Evolutionary conservation across 23 red algal species (phyloP).

Genomic region (Chondrus crispus): DNA sequence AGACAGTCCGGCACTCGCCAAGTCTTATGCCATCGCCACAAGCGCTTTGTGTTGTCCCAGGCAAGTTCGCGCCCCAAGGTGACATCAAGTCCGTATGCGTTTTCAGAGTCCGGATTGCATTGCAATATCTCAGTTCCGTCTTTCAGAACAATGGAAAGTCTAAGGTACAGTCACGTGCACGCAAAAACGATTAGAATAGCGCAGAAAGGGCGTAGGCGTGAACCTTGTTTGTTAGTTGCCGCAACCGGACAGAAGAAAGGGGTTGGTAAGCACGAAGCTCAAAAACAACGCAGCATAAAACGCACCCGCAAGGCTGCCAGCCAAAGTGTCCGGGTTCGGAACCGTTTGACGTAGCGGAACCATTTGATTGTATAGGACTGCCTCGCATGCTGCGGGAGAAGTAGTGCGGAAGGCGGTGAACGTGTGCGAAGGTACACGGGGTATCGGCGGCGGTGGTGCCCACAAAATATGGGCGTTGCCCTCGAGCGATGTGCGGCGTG

Average conservation of each 20-base stretch:
- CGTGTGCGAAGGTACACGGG: neutral
- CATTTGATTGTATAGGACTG: neutral
- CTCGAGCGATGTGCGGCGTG: neutral
- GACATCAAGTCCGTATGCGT: conserved; percentile 41
- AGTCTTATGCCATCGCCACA: conserved; percentile 91
- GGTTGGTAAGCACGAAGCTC: neutral
- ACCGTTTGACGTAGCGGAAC: conserved; percentile 17
- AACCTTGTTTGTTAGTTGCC: too few species aligned
- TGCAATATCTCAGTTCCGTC: conserved; percentile 44
- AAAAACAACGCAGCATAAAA: too few species aligned
- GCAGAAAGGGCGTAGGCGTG: neutral
- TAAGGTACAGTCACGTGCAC: neutral
- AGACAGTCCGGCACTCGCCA: conserved; percentile 84
- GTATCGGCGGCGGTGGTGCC: too few species aligned
- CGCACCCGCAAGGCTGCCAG: conserved; percentile 60
- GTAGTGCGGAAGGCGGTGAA: neutral
- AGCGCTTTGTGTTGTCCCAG: conserved; percentile 57
- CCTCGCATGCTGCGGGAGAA: neutral
- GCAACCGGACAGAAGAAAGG: too few species aligned
- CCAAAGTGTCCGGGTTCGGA: conserved; percentile 53
- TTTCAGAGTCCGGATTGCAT: conserved; percentile 43
- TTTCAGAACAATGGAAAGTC: conserved; percentile 39
- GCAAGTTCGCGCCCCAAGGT: conserved; percentile 53
- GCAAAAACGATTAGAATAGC: neutral
- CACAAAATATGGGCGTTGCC: neutral